Evolutionary conservation across 2,329 filamentous ascomycete species (phyloP).

Genomic region (Paecilomyces sp.): DNA sequence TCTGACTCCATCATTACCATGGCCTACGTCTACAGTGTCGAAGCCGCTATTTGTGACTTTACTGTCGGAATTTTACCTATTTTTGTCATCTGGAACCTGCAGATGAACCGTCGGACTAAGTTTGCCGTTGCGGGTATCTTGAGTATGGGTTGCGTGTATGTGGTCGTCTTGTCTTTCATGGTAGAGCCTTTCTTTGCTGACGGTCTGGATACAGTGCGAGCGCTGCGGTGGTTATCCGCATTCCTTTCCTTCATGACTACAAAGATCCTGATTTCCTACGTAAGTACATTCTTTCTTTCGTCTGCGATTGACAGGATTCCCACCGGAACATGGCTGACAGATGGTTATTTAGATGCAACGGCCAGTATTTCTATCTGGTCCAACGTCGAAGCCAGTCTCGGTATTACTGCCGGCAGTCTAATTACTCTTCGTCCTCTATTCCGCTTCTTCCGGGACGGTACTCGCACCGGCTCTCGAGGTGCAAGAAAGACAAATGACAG

Average conservation of each 20-base stretch:
- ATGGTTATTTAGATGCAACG: constrained; percentile 20
- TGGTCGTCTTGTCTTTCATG: constrained; percentile 12
- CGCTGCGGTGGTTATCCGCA: constrained; percentile 29
- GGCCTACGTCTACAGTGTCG: constrained; percentile 47
- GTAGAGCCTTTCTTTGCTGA: constrained; percentile 9
- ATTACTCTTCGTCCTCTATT: constrained; percentile 45
- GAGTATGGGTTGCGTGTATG: constrained; percentile 48
- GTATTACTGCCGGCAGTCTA: constrained; percentile 41
- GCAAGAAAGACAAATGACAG: constrained; percentile 18
- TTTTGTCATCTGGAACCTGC: constrained; percentile 48
- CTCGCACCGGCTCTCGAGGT: constrained; percentile 11
- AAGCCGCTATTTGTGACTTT: constrained; percentile 44
- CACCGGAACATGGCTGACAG: background rate
- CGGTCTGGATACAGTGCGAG: constrained; percentile 18
- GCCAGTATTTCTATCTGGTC: constrained; percentile 37
- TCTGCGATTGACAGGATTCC: background rate
- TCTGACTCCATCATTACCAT: constrained; percentile 44
- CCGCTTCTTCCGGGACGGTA: constrained; percentile 27
- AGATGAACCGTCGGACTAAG: constrained; percentile 49
- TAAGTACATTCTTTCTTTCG: constrained; percentile 10
- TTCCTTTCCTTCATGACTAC: constrained; percentile 27
- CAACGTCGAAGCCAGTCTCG: constrained; percentile 30
- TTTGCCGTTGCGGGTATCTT: constrained; percentile 47
- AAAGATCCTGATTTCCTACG: constrained; percentile 26
- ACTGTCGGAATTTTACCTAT: constrained; percentile 48